Base-by-base conservation (phyloP, 805 yeast genomes). In the Yamadazyma akitaensis region DNA sequence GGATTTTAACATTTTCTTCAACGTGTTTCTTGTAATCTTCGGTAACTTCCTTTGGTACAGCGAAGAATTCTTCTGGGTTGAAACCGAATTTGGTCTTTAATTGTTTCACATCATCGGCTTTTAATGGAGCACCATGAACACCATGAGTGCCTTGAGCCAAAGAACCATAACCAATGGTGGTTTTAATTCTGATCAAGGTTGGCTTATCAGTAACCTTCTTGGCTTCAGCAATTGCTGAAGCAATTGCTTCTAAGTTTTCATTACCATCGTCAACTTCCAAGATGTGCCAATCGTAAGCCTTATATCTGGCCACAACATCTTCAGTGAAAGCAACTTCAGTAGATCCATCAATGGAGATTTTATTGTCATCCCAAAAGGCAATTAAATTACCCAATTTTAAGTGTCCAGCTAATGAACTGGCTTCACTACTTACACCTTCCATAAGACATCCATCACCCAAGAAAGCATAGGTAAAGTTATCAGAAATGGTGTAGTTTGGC, bases 341-440 rank as follows among this genome's bases (percentile, higher is more conserved):
- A 73, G 78, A 75, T 77, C 98, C 98, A 67, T 92, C 98, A 67
- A 92, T 92, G 62, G 97, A 85, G 78, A 92, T 90, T 66, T 84
- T 84, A 85, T 92, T 92, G 76, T 90, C 96, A 68, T 92, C 98
- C 81, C 90, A 92, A 75, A 92, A 82, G 51, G 92, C 89, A 70
- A 92, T 88, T 76, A 92, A 81, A 78, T 90, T 91, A 69, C 88
- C 88, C 68, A 92, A 82, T 77, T 89, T 79, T 71, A 91, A 77
- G 75, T 92, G 98, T 62, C 98, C 98, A 54, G 98, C 98, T 51
- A 90, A 73, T 35, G 98, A 92, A 59, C 81, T 79, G 48, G 97
- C 92, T 78, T 92, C 98, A 50, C 94, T 82, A 51, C 97, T 80
- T 54, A 92, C 89, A 81, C 98, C 98, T 78, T 92, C 98, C 89